Evolutionary conservation across 2,329 filamentous ascomycete genomes (phyloP), one percentile per base, ranked within the genome.

Genomic region (Neurospora sp.): DNA sequence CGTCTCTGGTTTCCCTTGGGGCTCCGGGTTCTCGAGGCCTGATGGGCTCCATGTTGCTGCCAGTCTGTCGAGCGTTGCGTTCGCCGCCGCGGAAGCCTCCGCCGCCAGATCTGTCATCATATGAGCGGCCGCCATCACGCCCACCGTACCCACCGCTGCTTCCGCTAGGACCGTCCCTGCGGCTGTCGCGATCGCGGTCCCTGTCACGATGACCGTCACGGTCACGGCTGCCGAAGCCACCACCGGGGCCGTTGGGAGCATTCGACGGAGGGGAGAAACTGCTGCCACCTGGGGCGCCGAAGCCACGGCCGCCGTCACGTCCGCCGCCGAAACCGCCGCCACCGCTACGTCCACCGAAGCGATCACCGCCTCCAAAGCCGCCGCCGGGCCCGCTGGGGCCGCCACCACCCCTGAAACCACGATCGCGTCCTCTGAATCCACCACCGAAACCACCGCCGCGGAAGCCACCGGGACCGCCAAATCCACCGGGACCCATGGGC

Each of bases 401-500:
- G 67, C 82, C 84, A 15, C 80, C 84, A n/a, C 81, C 81, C 33
- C 80, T 78, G 74, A 80, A 82, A 28, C 82, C 80, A 7, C 82
- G 83, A 42, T 81, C 82, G 15, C 84, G 72, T 79, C 82, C 71
- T 38, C 74, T 52, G 72, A 87, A 85, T 66, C 86, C 86, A 68
- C 88, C 88, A 73, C 89, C 86, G 79, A 81, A 84, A 67, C 80
- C 77, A 67, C 78, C 76, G 42, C 78, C 80, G 70, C 84, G 78
- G 77, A 84, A 82, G n/a, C 86, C 85, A 69, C 84, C 83, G 62
- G 84, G 81, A 69, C 86, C 84, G 39, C 86, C 88, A 69, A 85
- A 82, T 15, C 83, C 84, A 66, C 86, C 86, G 23, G 86, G 85
- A n/a, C 86, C 91, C 73, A 86, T 84, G 66, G 93, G 93, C 68